Percentiles rank a stretch among this genome's conserved stretches.
phyloP scores from a whole-genome alignment of 2,329 filamentous ascomycete species.

The Xylaria digitata region DNA sequence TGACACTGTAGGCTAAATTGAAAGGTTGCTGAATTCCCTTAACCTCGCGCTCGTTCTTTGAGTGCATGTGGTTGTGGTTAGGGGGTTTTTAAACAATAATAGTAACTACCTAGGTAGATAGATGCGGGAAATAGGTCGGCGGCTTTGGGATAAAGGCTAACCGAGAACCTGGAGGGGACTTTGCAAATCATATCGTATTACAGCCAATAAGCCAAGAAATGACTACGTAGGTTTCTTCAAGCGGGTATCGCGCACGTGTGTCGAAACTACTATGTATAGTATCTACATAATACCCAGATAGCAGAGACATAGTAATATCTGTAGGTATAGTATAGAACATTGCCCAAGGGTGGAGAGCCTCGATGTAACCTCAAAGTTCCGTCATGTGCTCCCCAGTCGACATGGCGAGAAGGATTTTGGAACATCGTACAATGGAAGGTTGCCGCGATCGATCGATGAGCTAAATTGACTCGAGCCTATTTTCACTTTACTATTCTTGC shows the following conservation, averaged over 20 bases:
- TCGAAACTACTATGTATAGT: background rate
- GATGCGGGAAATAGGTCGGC: background rate
- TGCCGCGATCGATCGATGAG: background rate
- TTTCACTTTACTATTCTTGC: background rate
- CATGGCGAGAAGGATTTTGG: background rate
- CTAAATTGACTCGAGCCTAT: slow-evolving; percentile 2
- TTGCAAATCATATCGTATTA: background rate
- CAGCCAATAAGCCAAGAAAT: slow-evolving; percentile 8
- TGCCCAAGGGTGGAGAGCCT: background rate
- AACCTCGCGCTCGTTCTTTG: too few relatives aligned
- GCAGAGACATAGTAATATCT: background rate
- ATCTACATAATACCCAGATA: too few relatives aligned
- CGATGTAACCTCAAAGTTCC: slow-evolving; percentile 16
- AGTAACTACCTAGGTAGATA: too few relatives aligned
- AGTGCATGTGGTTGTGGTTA: background rate
- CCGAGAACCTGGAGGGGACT: background rate
- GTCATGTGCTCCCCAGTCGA: background rate
- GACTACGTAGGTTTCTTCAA: background rate
- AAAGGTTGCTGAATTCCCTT: too few relatives aligned
- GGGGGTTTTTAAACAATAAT: background rate
- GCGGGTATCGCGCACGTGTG: background rate
- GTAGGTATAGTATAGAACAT: background rate
- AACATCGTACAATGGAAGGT: background rate
- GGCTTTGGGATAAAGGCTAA: background rate
- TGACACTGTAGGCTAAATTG: too few relatives aligned